Conservation (phyloP, 805 yeast genomes). For the Suhomyces sp. region DNA sequence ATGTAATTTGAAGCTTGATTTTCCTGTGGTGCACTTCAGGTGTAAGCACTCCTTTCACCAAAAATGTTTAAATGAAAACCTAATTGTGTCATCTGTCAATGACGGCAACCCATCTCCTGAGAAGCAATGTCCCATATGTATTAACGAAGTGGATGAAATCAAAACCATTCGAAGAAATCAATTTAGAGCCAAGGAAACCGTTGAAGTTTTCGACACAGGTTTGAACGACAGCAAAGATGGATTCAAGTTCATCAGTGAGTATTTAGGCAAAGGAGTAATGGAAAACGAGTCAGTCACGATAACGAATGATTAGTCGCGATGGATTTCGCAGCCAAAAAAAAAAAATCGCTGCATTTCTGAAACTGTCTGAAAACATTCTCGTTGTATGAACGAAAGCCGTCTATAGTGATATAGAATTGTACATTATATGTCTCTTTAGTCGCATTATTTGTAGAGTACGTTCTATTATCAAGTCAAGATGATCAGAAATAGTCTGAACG, state of each 20-base stretch:
- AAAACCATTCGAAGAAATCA: constrained; percentile 58
- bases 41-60: constrained; percentile 88
- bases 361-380: constrained; percentile 1
- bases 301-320: neutral
- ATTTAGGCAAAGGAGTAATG: constrained; percentile 86
- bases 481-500: neutral
- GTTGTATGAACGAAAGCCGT: neutral
- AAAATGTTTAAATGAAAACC: constrained; percentile 61
- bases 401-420: neutral
- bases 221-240: constrained; percentile 56
- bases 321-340: neutral
- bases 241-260: constrained; percentile 74
- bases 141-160: constrained; percentile 66
- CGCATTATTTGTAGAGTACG: neutral
- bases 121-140: constrained; percentile 69
- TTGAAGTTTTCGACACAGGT: constrained; percentile 59
- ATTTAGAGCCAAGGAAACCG: constrained; percentile 56
- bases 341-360: neutral
- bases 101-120: constrained; percentile 6
- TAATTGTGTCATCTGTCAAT: constrained; percentile 10
- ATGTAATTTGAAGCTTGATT: constrained; percentile 64
- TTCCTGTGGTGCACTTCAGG: constrained; percentile 79
- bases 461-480: neutral
- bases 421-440: neutral
- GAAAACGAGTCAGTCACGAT: constrained; percentile 34